Base-by-base conservation (phyloP, 2,329 filamentous ascomycete species). In the Phoma sp. region DNA sequence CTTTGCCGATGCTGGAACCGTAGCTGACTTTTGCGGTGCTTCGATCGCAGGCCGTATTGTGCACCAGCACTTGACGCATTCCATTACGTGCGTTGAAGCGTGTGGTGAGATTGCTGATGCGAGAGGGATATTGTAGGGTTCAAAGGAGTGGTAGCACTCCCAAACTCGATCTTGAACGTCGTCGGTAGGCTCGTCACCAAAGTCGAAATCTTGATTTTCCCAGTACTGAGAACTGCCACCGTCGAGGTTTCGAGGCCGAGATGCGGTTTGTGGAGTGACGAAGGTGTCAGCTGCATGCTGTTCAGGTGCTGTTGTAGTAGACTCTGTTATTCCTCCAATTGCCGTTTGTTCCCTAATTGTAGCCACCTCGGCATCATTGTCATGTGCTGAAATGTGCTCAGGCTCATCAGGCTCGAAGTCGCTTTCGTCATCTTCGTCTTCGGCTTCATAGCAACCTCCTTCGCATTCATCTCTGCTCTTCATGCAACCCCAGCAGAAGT, bases 401-500 rank as follows among this genome's bases (percentile, higher is more conserved):
- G 62, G 61, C 5, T 66, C 62, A 33, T 67, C 65, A 10, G 62
- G 61, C 12, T 70, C 69, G 1, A 65, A 53, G 1, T 65, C 67
- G 37, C 54, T 61, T 23, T 61, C 61, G 7, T 66, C 57, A 14
- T 69, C 65, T n/a, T 66, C 62, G 30, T 65, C 61, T 9, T 64
- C 59, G 9, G 52, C 39, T 12, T 65, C 61, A 14, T 47, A 36
- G 42, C 66, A 69, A 1, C 47, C 47, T 18, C 63, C 66, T 5
- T 45, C 45, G 47, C 76, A 79, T 1, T 67, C 56, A 2, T 75
- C 63, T 5, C 75, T 71, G 0, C 71, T 61, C 21, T 59, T 42
- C 29, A 69, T 49, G 48, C 81, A 84, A 7, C 61, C 59, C 74
- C 77, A 84, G 64, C 81, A 84, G 66, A 78, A 83, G 43, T 81